Conservation (phyloP, 129 eudicot genomes). For the Escallonia rubra region DNA sequence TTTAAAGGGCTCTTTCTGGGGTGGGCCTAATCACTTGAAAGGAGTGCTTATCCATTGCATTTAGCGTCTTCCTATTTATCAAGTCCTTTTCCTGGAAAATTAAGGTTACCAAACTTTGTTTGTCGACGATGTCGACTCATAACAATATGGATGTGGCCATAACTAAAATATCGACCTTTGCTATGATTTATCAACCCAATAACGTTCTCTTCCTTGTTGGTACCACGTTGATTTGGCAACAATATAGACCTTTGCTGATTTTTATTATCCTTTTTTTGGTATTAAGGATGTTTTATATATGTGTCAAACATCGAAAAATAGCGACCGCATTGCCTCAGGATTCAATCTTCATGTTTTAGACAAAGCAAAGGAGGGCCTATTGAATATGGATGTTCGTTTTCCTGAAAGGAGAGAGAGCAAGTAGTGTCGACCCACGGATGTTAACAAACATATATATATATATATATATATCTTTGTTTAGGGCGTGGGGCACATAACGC, state of each 20-base stretch:
- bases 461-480: background rate
- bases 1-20: too few species aligned
- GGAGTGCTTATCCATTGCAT: too few species aligned
- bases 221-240: background rate
- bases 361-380: background rate
- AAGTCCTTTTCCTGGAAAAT: background rate
- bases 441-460: background rate
- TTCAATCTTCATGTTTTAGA: background rate
- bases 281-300: too few species aligned
- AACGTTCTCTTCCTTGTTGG: background rate
- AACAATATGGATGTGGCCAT: too few species aligned
- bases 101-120: too few species aligned
- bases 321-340: background rate
- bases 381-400: background rate
- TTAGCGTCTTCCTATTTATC: background rate
- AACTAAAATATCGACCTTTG: too few species aligned
- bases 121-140: too few species aligned
- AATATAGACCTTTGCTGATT: background rate
- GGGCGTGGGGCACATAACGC: background rate
- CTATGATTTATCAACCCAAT: background rate
- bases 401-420: background rate
- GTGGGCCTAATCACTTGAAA: too few species aligned
- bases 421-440: background rate
- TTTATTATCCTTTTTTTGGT: background rate
- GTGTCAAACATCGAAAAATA: background rate